Percentiles rank a stretch among this genome's conserved stretches.
Conservation (phyloP, 2,329 filamentous ascomycete genomes). For the Botryosphaeria dothidea region DNA sequence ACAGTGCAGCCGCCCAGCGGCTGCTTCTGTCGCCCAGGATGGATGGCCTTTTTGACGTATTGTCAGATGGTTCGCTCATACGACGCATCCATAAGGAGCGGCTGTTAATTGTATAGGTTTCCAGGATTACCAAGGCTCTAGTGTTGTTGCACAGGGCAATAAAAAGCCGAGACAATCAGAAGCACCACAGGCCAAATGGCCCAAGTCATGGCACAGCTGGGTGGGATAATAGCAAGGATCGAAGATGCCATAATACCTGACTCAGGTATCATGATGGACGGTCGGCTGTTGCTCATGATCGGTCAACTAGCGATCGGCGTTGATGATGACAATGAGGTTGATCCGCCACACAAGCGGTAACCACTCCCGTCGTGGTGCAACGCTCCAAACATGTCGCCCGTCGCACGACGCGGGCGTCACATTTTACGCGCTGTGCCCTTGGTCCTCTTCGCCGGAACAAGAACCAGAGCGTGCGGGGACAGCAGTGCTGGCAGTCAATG, state of each 20-base stretch:
- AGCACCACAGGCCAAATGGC: not conserved
- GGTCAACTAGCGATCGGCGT: not conserved
- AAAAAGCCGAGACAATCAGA: not conserved
- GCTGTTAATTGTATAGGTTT: not conserved
- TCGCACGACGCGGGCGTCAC: slow-evolving; percentile 9
- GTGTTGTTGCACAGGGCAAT: not conserved
- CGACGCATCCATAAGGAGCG: not conserved
- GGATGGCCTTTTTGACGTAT: not conserved
- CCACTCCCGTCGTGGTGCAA: slow-evolving; percentile 11
- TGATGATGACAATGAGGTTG: not conserved
- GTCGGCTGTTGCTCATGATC: not conserved
- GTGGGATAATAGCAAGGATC: not conserved
- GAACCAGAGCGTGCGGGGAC: not conserved
- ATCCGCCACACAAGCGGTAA: slow-evolving; percentile 11
- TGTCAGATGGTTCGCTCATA: not conserved
- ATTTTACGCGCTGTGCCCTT: not conserved
- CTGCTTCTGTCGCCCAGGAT: not conserved
- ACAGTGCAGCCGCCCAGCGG: not conserved
- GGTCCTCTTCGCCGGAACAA: not conserved
- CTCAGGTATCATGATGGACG: not conserved
- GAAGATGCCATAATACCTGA: not conserved
- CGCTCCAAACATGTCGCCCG: not conserved
- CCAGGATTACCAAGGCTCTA: not conserved
- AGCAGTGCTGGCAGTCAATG: not conserved
- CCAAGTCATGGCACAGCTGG: not conserved